phyloP scores from a whole-genome alignment of 2,329 filamentous ascomycete genomes.

The Penicillium concentricum region DNA sequence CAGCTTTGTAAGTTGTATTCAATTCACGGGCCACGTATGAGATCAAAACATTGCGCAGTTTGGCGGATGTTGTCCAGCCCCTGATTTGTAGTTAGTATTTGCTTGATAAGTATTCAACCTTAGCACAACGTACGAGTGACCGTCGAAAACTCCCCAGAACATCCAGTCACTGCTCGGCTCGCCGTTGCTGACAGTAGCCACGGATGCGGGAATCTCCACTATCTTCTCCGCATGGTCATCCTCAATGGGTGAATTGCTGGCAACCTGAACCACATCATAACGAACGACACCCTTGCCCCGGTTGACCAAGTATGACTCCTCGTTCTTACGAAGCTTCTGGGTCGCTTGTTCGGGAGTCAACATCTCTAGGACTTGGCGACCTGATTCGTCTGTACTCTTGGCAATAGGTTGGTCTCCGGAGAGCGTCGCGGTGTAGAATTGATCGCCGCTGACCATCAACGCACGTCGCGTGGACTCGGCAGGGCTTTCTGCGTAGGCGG shows the following conservation, averaged over 20 bases:
- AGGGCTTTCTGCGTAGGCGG: constrained; percentile 38
- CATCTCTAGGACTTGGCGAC: constrained; percentile 90
- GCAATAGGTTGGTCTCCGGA: constrained; percentile 82
- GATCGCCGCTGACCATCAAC: constrained; percentile 83
- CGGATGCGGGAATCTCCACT: constrained; percentile 73
- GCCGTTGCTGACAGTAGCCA: constrained; percentile 55
- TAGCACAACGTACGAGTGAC: constrained; percentile 71
- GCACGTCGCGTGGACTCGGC: constrained; percentile 63
- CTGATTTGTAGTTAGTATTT: constrained; percentile 46
- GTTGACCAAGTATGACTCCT: constrained; percentile 88
- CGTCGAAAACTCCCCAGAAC: constrained; percentile 99
- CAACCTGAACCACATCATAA: constrained; percentile 91
- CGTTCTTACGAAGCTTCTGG: constrained; percentile 79
- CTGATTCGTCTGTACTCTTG: constrained; percentile 82
- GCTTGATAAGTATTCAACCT: neutral
- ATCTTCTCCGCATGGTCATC: constrained; percentile 99
- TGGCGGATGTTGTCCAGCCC: constrained; percentile 97
- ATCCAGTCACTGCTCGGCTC: constrained; percentile 82
- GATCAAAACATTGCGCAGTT: constrained; percentile 87
- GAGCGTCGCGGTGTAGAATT: constrained; percentile 84
- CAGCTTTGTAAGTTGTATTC: constrained; percentile 84
- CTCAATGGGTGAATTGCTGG: constrained; percentile 96
- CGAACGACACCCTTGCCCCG: constrained; percentile 87
- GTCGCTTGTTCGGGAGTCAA: constrained; percentile 92
- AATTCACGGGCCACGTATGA: constrained; percentile 90